Evolutionary conservation across 2,329 filamentous ascomycete genomes (phyloP), one percentile per base, ranked within the genome.

Genomic region (Delphinella strobiligena): DNA sequence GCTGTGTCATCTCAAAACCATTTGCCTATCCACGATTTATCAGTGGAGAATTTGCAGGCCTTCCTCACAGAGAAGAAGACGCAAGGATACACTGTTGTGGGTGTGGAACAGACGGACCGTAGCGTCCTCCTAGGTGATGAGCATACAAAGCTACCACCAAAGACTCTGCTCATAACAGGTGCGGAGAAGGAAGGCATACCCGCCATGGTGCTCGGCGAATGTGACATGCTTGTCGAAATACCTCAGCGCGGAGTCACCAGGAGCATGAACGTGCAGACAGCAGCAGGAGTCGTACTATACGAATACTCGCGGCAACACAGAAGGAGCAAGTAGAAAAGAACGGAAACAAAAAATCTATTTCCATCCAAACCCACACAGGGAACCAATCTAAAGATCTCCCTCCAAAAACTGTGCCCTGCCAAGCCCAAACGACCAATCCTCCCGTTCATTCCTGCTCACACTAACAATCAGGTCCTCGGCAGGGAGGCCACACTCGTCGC

Each of bases 251-350:
- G 69, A 0, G 59, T 71, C 5, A 72, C 69, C 22, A 59, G 69
- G 47, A 71, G 67, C 50, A 54, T 73, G 55, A 73, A 73, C 52
- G 69, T 73, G 44, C 69, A 73, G 55, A 72, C 68, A 17, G 69
- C 68, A 10, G 67, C 65, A 11, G 67, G 61, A 0, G 64, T 70
- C 40, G 68, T 69, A 33, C 48, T 71, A 29, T 71, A 62, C 51
- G 69, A 73, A 51, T 71, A 65, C 55, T 61, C 59, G 52, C 61
- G 67, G 46, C 63, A 68, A 48, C 48, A 51, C 36, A 38, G 38
- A 12, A 18, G 31, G 9, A 32, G 19, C 18, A 29, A 35, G 16
- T 32, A n/a, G n/a, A n/a, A n/a, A n/a, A n/a, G n/a, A n/a, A n/a
- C n/a, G n/a, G n/a, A n/a, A n/a, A n/a, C n/a, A n/a, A n/a, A n/a